These are phyloP conservation scores for Colletotrichum limetticola DNA, from an alignment of 2,329 filamentous ascomycete genomes.

Conservation along the genomic window DNA sequence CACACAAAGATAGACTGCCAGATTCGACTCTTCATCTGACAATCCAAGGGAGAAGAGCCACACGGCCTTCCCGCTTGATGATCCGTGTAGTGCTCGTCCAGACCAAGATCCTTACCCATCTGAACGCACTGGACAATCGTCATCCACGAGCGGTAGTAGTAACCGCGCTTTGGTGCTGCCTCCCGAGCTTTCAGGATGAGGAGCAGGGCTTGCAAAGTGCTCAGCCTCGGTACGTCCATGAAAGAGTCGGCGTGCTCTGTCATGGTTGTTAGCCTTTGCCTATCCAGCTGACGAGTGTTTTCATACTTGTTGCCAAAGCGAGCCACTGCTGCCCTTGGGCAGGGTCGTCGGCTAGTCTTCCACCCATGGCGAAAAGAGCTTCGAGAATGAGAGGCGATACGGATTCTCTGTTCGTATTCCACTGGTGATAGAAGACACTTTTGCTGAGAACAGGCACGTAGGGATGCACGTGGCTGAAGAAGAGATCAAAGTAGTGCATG, in stretches of 20 bases:
- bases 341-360: constrained; percentile 84
- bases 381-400: constrained; percentile 92
- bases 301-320: constrained; percentile 82
- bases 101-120: constrained; percentile 90
- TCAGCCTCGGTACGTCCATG: constrained; percentile 89
- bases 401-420: constrained; percentile 82
- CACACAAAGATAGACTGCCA: constrained; percentile 91
- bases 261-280: constrained; percentile 2
- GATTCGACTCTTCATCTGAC: constrained; percentile 83
- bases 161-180: constrained; percentile 90
- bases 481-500: constrained; percentile 88
- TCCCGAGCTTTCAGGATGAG: constrained; percentile 92
- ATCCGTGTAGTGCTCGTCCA: constrained; percentile 86
- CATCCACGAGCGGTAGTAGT: constrained; percentile 98
- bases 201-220: constrained; percentile 89
- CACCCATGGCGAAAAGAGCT: constrained; percentile 90
- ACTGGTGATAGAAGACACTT: constrained; percentile 85
- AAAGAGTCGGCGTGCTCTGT: constrained; percentile 91
- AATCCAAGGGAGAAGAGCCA: constrained; percentile 76
- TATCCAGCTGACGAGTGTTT: background rate
- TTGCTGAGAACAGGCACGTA: constrained; percentile 93
- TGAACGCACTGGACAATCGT: constrained; percentile 90
- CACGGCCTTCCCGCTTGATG: constrained; percentile 81
- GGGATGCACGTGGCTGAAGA: constrained; percentile 89
- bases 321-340: constrained; percentile 92